Evolutionary conservation across 148 eudicot genomes (phyloP).

Genomic region (Fallopia convolvulus): DNA sequence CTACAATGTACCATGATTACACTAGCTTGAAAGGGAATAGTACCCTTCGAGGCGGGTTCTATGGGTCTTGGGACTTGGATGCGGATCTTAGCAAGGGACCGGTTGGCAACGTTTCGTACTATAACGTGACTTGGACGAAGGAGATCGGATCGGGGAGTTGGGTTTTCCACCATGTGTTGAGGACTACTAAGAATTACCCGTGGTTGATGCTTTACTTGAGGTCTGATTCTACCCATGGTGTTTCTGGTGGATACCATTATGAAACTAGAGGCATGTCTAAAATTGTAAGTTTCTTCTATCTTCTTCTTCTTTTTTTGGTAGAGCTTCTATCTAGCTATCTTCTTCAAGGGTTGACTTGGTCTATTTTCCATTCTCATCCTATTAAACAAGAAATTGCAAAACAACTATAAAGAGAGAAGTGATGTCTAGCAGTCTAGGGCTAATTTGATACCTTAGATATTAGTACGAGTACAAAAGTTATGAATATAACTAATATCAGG

Average conservation of each 20-base stretch:
- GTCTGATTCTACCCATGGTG: slow-evolving; percentile 36
- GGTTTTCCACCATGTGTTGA: slow-evolving; percentile 36
- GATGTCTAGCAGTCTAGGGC: no score
- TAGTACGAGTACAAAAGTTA: no score
- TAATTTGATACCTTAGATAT: no score
- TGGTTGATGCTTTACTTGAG: slow-evolving; percentile 57
- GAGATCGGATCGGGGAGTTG: slow-evolving; percentile 40
- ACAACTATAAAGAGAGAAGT: no score
- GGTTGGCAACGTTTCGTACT: slow-evolving; percentile 20
- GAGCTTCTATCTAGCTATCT: no score
- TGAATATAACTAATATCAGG: no score
- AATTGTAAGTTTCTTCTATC: slow-evolving; percentile 25
- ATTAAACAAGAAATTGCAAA: neutral
- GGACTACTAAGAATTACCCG: slow-evolving; percentile 31
- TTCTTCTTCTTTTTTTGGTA: no score
- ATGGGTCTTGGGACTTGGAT: slow-evolving; percentile 41
- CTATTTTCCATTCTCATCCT: neutral
- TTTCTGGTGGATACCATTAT: slow-evolving; percentile 52
- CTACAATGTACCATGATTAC: slow-evolving; percentile 32
- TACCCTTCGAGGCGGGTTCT: slow-evolving; percentile 26
- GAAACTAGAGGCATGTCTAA: slow-evolving; percentile 47
- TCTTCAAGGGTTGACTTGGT: neutral
- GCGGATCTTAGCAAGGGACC: slow-evolving; percentile 10
- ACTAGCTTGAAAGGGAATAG: slow-evolving; percentile 20
- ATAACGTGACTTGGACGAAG: slow-evolving; percentile 38